A percentile compares a stretch with the other conserved stretches of the same genome.
Evolutionary conservation across 148 eudicot species (phyloP).

Genomic region (Cornus controversa): DNA sequence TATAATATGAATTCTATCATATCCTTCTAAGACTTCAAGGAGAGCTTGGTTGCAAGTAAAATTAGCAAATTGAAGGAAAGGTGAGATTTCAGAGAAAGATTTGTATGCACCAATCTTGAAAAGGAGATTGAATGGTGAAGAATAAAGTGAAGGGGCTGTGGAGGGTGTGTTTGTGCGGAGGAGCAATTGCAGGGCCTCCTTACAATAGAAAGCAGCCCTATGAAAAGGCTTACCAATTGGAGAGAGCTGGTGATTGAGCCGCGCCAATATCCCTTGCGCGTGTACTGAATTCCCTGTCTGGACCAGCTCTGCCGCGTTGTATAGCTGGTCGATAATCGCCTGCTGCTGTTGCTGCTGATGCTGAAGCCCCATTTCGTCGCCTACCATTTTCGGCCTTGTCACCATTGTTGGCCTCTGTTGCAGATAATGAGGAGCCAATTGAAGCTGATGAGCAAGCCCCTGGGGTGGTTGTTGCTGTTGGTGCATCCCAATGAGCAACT

Average conservation of each 20-base stretch:
- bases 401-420: slow-evolving; percentile 31
- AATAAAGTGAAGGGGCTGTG: slow-evolving; percentile 12
- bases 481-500: slow-evolving; percentile 3
- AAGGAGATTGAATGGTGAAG: slow-evolving; percentile 64
- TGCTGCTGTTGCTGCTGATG: slow-evolving; percentile 44
- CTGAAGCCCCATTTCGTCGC: slow-evolving; percentile 39
- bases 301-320: slow-evolving; percentile 75
- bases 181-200: slow-evolving; percentile 78
- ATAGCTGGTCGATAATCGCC: slow-evolving; percentile 72
- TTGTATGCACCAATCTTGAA: slow-evolving; percentile 88
- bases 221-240: slow-evolving; percentile 74
- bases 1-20: slow-evolving; percentile 58
- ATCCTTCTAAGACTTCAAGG: slow-evolving; percentile 70
- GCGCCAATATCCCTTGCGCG: slow-evolving; percentile 99
- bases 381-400: slow-evolving; percentile 35
- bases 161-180: slow-evolving; percentile 29
- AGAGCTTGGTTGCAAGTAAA: slow-evolving; percentile 86
- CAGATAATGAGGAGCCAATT: slow-evolving; percentile 25
- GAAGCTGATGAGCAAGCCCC: slow-evolving; percentile 31
- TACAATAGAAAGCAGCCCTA: slow-evolving; percentile 74
- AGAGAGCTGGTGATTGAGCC: slow-evolving; percentile 99
- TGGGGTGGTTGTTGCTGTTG: slow-evolving; percentile 6
- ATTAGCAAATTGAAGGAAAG: slow-evolving; percentile 70
- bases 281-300: slow-evolving; percentile 71
- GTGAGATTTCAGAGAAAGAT: slow-evolving; percentile 83